Conservation (phyloP, 305 asterid species). For the Fraxinus platypoda region DNA sequence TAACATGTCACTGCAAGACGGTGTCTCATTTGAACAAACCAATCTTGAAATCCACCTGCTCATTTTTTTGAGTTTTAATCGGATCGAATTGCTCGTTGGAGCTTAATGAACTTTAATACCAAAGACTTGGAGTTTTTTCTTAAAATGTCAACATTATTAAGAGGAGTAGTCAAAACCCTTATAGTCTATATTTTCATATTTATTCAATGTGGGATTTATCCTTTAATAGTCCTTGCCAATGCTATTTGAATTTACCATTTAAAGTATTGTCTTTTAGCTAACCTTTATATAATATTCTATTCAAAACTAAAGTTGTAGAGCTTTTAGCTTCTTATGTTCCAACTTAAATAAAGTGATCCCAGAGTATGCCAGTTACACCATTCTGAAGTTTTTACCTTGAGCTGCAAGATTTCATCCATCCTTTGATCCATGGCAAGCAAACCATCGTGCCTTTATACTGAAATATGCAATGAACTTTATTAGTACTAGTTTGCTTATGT, state of each 20-base stretch:
- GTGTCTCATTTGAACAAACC: no score
- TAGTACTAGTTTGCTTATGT: background rate
- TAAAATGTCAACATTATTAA: no score
- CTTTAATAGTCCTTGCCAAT: background rate
- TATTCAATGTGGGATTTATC: no score
- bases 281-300: background rate
- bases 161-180: no score
- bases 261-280: background rate
- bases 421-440: background rate
- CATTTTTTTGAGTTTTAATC: no score
- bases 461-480: conserved; percentile 2
- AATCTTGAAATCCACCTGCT: no score
- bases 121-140: no score
- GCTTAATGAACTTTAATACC: no score
- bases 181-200: no score
- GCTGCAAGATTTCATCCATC: background rate
- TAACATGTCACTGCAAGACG: no score
- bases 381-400: background rate
- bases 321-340: background rate
- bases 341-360: conserved; percentile 15
- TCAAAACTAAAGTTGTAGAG: background rate
- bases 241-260: background rate
- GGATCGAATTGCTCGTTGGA: no score
- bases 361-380: background rate
- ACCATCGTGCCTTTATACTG: background rate